These are phyloP conservation scores for Acer negundo DNA, from an alignment of 345 rosid genomes.

Conservation along the genomic window DNA sequence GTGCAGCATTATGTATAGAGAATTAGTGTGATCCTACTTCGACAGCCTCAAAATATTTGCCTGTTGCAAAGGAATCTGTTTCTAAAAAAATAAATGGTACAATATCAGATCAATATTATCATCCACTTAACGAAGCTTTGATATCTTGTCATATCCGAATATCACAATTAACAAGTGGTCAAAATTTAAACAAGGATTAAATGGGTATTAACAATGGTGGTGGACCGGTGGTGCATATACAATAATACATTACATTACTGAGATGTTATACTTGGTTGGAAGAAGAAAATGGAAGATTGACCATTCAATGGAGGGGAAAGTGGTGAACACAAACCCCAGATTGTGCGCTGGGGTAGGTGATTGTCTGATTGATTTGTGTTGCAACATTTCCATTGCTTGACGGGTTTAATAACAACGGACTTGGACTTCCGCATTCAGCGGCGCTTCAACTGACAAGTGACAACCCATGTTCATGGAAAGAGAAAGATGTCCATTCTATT, in stretches of 20 bases:
- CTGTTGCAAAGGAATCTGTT: background rate
- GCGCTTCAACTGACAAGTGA: background rate
- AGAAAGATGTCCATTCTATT: too few relatives aligned
- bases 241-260: too few relatives aligned
- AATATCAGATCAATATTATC: background rate
- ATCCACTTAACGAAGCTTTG: background rate
- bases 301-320: background rate
- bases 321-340: background rate
- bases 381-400: too few relatives aligned
- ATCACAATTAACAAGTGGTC: background rate
- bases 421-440: background rate
- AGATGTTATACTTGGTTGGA: too few relatives aligned
- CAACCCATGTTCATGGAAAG: too few relatives aligned
- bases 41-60: background rate
- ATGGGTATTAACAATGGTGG: background rate
- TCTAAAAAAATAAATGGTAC: background rate
- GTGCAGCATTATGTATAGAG: slow-evolving; percentile 18
- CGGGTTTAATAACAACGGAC: background rate
- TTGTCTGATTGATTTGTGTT: too few relatives aligned
- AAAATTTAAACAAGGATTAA: background rate
- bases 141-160: background rate
- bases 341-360: background rate
- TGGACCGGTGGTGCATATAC: background rate
- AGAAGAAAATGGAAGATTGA: background rate
- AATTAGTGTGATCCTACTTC: background rate